Evolutionary conservation across 2,329 filamentous ascomycete genomes (phyloP).

Genomic region (Trichoderma cornu-damae): DNA sequence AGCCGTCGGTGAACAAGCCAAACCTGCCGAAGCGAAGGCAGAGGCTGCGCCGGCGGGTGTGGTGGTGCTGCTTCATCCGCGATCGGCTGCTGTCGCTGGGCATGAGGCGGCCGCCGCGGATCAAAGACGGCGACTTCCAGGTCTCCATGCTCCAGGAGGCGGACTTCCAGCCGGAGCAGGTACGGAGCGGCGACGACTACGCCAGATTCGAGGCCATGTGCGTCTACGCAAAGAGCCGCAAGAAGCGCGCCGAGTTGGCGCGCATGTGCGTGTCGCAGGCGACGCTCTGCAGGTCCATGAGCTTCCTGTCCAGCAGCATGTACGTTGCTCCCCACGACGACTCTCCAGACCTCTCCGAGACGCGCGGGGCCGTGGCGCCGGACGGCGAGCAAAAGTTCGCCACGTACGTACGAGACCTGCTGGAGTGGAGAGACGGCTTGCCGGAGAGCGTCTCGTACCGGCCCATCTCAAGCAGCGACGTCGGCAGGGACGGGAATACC

Average conservation of each 20-base stretch:
- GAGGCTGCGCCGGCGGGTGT: slow-evolving; percentile 6
- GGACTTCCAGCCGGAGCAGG: slow-evolving; percentile 13
- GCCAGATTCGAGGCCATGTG: slow-evolving; percentile 7
- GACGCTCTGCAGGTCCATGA: slow-evolving; percentile 8
- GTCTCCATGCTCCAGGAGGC: slow-evolving; percentile 11
- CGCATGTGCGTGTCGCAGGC: slow-evolving; percentile 12
- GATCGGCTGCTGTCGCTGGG: slow-evolving; percentile 9
- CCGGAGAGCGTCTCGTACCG: slow-evolving; percentile 12
- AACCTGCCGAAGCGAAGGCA: slow-evolving; percentile 9
- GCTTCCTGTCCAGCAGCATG: slow-evolving; percentile 12
- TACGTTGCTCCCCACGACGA: slow-evolving; percentile 11
- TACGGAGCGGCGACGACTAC: slow-evolving; percentile 9
- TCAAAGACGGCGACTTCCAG: slow-evolving; percentile 12
- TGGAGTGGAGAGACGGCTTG: slow-evolving; percentile 11
- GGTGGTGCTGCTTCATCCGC: slow-evolving; percentile 17
- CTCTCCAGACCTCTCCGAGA: not conserved
- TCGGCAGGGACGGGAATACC: slow-evolving; percentile 8
- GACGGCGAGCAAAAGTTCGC: slow-evolving; percentile 9
- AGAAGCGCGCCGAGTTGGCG: slow-evolving; percentile 12
- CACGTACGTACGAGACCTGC: slow-evolving; percentile 15
- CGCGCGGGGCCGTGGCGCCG: not conserved
- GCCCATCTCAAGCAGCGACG: slow-evolving; percentile 11
- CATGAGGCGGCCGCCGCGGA: slow-evolving; percentile 8
- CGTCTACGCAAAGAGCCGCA: slow-evolving; percentile 11
- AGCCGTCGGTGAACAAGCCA: slow-evolving; percentile 5